Percentiles rank a stretch among this genome's conserved stretches.
phyloP scores from a whole-genome alignment of 2,329 filamentous ascomycete genomes.

The Aaosphaeria pasadenensis region DNA sequence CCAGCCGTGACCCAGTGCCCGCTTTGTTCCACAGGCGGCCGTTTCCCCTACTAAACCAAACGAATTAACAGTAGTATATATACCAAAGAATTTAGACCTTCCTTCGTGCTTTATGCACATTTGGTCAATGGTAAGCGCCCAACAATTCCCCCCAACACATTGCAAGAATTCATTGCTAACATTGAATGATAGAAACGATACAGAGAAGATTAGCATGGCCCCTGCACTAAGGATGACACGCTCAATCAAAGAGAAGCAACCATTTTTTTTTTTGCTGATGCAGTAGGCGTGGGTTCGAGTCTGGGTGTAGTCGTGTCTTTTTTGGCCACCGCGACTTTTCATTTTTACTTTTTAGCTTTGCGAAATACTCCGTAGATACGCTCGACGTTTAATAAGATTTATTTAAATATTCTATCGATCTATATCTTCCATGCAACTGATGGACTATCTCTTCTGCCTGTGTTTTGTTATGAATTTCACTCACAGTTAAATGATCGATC shows the following conservation, averaged over 20 bases:
- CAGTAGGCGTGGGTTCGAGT: neutral
- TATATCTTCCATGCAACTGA: neutral
- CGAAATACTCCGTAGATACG: neutral
- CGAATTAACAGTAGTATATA: too few species aligned
- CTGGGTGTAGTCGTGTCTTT: neutral
- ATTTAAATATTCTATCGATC: neutral
- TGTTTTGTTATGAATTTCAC: too few species aligned
- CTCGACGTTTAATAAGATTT: neutral
- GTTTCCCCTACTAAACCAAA: too few species aligned
- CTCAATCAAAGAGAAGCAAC: conserved; percentile 35
- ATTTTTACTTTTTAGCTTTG: neutral
- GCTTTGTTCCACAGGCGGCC: too few species aligned
- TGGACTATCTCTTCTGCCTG: neutral
- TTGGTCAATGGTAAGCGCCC: neutral
- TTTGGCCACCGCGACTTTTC: neutral
- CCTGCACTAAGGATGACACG: conserved; percentile 89
- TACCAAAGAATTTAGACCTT: neutral
- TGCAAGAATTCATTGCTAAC: neutral
- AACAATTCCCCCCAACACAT: neutral
- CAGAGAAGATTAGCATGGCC: conserved; percentile 47
- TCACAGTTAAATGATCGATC: neutral
- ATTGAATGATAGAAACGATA: conserved; percentile 16
- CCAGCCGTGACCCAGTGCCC: too few species aligned
- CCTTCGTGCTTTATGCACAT: neutral
- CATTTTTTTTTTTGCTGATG: conserved; percentile 24